phyloP scores from a whole-genome alignment of 192 early-diverging fungal genomes.

The Coemansia sp. region DNA sequence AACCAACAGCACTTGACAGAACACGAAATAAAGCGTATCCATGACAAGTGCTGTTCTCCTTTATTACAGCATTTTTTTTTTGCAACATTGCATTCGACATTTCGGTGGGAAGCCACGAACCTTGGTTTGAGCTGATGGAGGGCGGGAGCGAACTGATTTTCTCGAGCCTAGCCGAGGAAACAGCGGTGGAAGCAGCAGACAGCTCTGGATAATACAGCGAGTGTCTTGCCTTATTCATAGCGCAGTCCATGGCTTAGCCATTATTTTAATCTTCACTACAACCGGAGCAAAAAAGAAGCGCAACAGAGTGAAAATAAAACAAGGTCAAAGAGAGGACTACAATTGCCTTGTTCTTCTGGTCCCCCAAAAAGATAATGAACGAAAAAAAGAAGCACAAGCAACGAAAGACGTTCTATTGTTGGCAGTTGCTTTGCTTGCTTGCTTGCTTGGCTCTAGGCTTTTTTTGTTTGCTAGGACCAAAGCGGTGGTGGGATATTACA shows the following conservation, averaged over 20 bases:
- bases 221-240: slow-evolving; percentile 10
- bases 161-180: not conserved
- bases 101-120: not conserved
- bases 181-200: not conserved
- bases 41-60: not conserved
- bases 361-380: not conserved
- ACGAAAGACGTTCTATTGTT: no score
- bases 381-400: no score
- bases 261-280: not conserved
- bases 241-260: not conserved
- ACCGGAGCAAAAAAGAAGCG: not conserved
- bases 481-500: no score
- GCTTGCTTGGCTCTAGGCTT: no score
- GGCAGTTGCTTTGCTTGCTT: no score
- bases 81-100: not conserved
- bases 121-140: not conserved
- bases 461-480: no score
- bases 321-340: not conserved
- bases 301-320: not conserved
- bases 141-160: no score
- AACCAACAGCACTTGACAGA: not conserved
- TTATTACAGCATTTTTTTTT: no score
- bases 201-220: slow-evolving; percentile 7
- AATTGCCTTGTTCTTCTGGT: not conserved
- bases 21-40: not conserved